Evolutionary conservation across 257 asterid genomes (phyloP).

Genomic region (Orobanche coerulescens): DNA sequence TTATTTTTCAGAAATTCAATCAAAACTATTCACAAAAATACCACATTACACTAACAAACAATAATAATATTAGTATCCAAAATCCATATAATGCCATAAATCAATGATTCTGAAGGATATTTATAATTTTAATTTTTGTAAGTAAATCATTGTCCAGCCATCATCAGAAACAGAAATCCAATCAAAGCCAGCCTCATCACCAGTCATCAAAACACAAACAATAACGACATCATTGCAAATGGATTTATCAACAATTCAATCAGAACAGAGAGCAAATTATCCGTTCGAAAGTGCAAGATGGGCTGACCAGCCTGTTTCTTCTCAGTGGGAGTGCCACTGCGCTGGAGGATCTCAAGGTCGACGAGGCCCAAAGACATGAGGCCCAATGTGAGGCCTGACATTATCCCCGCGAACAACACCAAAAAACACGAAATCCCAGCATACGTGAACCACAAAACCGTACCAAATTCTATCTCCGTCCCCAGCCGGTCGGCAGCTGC

Average conservation of each 20-base stretch:
- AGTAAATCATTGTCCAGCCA: background rate
- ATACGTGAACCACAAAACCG: constrained; percentile 53
- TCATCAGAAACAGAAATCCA: background rate
- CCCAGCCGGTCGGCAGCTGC: constrained; percentile 15
- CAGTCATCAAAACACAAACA: background rate
- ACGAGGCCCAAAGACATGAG: constrained; percentile 81
- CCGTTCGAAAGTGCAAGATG: background rate
- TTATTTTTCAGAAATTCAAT: background rate
- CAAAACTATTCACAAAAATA: background rate
- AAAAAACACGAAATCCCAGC: constrained; percentile 71
- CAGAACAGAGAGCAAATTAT: constrained; percentile 1
- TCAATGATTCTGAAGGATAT: background rate
- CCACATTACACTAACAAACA: background rate
- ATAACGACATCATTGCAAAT: background rate
- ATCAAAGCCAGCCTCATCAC: background rate
- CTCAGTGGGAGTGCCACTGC: constrained; percentile 67
- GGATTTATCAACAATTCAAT: background rate
- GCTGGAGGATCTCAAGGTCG: constrained; percentile 87
- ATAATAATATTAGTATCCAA: background rate
- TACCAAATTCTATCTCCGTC: constrained; percentile 64
- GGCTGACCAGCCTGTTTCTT: constrained; percentile 74
- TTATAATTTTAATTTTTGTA: background rate
- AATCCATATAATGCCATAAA: too few relatives aligned
- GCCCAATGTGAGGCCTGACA: constrained; percentile 85
- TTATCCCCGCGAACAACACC: constrained; percentile 77